Evolutionary conservation across 148 eudicot genomes (phyloP), one percentile per base, ranked within the genome.

Genomic region (Rhododendron molle): DNA sequence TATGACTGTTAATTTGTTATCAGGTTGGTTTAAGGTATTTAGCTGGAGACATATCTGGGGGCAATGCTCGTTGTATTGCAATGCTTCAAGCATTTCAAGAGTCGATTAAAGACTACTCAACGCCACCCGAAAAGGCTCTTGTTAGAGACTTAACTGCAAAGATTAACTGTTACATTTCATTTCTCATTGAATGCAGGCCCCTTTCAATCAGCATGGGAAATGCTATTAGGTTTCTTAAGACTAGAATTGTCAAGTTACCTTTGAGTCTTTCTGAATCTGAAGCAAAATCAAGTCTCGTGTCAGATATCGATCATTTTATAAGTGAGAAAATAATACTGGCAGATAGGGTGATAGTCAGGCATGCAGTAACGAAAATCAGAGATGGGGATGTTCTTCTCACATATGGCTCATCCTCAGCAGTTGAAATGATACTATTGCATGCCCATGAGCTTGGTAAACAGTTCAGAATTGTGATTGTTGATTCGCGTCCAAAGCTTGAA

Each of bases 131-230:
- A 88, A 97, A 94, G 87, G 89, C 89, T 82, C 87, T 97, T 76
- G 88, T 89, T 26, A 91, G 99, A 90, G 99, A 97, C 91, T 89
- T 97, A 83, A 94, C 98, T 60, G 90, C 98, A 72, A 97, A 93
- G 91, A 86, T 97, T 76, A 91, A 97, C 82, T 85, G 92, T 86
- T 94, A 94, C 84, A 92, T 97, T 62, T 97, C 99, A 23, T 97
- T 95, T 90, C 90, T 97, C 79, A 95, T 95, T 76, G 98, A 95
- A 82, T 95, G 99, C 93, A 93, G 98, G 72, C 99, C 99, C 87
- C 96, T 97, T 90, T 95, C 99, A 46, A 93, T 97, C 87, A 95
- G 98, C 92, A 97, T 97, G 98, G 98, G 99, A 21, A 97, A 97
- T 87, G 99, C 98, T 56, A 95, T 97, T 86, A 92, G 95, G 84